Evolutionary conservation across 306 rosid genomes (phyloP).

Genomic region (Sicyos baderoa): DNA sequence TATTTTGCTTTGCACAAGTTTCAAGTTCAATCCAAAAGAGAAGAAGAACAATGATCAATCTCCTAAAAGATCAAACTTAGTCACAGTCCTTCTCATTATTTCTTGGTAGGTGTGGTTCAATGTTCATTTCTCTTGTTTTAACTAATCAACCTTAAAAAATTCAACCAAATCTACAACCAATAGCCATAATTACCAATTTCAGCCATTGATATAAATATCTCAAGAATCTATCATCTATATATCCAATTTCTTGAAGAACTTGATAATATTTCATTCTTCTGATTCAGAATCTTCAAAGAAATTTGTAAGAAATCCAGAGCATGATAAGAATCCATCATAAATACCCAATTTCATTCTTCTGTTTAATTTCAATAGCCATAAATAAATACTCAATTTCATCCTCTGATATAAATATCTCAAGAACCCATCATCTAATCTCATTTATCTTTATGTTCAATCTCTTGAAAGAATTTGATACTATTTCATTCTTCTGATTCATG

Average conservation of each 20-base stretch:
- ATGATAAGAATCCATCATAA: background rate
- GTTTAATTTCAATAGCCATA: background rate
- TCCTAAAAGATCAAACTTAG: conserved; percentile 32
- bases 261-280: background rate
- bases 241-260: background rate
- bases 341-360: too few relatives aligned
- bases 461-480: background rate
- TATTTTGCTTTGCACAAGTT: conserved; percentile 28
- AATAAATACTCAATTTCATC: background rate
- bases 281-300: background rate
- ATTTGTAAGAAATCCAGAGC: background rate
- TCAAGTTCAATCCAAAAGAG: conserved; percentile 31
- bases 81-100: conserved; percentile 39
- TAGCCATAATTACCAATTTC: background rate
- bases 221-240: conserved; percentile 13
- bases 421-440: conserved; percentile 22
- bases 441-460: background rate
- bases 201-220: too few relatives aligned
- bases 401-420: too few relatives aligned
- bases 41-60: conserved; percentile 31
- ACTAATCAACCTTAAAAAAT: background rate
- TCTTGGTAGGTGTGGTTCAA: conserved; percentile 60
- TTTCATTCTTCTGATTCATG: background rate
- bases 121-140: background rate
- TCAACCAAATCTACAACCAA: background rate